Base-by-base conservation (phyloP, 176 grass and related monocot genomes). In the Carex scoparia region DNA sequence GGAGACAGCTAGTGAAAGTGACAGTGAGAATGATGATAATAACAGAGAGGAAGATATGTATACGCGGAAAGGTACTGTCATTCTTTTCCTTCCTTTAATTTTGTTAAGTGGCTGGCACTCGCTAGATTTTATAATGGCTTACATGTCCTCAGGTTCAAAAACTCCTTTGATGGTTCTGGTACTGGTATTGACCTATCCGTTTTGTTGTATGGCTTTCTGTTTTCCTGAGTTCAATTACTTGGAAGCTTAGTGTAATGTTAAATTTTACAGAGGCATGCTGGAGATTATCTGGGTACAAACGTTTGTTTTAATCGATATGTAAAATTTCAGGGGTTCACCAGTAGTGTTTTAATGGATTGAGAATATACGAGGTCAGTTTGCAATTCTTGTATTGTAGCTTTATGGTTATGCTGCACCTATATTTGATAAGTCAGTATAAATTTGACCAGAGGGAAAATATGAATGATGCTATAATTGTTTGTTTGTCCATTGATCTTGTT, bases 1-100 rank as follows among this genome's bases (percentile, higher is more conserved):
- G 93, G 97, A 99, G 83, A 95, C 93, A 38, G 93, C 91, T 60
- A 95, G 93, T 18, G 93, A 93, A 84, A 99, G 93, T 12, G 93
- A 95, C 71, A 86, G 65, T 67, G 91, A 86, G 15, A 89, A 92
- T 86, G 95, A 94, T 88, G 88, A 53, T 76, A 85, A 82, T 79
- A 89, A 89, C 83, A 91, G 92, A 53, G 92, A 82, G 62, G 85
- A 92, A 84, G 93, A 88, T 85, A 75, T 81, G 15, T 92, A 94
- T 80, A 69, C 86, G 46, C 89, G 81, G 56, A 92, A 83, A 92
- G 81, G 85, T 84, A 92, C 81, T 82, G 88, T 91, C 80, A 68
- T 83, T 83, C 14, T 44, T 82, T 64, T 64, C 5, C 15, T 65
- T 12, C 48, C 35, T 32, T 30, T 31, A 51, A 28, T 75, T 53